Base-by-base conservation (phyloP, 2,329 filamentous ascomycete species). In the Rhinocladiella similis region DNA sequence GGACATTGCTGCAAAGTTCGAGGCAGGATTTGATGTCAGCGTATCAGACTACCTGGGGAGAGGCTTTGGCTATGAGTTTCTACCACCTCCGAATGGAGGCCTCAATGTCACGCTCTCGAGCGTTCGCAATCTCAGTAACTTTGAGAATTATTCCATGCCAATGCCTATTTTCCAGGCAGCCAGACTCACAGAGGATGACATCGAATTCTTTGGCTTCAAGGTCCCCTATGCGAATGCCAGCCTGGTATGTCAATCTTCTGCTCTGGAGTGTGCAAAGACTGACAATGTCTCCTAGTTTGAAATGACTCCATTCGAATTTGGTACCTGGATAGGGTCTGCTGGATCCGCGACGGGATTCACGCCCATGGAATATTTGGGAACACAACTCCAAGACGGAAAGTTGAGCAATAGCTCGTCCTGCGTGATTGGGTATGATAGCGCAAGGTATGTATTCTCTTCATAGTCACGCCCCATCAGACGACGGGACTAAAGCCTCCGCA, bases 131-230 rank as follows among this genome's bases (percentile, higher is more conserved):
- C 55, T 69, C 10, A 70, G 70, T 33, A 77, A 73, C 51, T 79
- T 78, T 65, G 73, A 68, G 1, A 65, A 63, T 16, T 63, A 69
- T 59, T 66, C 70, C 7, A 75, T 71, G 6, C 77, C 77, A 0
- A 76, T 72, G 51, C 77, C 77, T 3, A 73, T 79, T 51, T 74
- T 79, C 27, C 77, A 74, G 1, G 65, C 73, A 3, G 70, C 19
- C 39, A 68, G 2, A 69, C 71, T 59, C 14, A 56, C 46, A 2
- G 36, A 54, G 5, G 52, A 54, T 39, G 52, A 49, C 18, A 27
- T 54, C 20, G 27, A 43, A 16, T 50, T 49, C 13, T 54, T 29
- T 16, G 52, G 38, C 18, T 29, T 50, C 22, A 49, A 54, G 46
- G 46, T 54, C 16, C 52, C 45, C 10, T 54, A 54, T 29, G 20